These are phyloP conservation scores for Rauvolfia tetraphylla DNA, from an alignment of 257 asterid genomes.

Conservation along the genomic window DNA sequence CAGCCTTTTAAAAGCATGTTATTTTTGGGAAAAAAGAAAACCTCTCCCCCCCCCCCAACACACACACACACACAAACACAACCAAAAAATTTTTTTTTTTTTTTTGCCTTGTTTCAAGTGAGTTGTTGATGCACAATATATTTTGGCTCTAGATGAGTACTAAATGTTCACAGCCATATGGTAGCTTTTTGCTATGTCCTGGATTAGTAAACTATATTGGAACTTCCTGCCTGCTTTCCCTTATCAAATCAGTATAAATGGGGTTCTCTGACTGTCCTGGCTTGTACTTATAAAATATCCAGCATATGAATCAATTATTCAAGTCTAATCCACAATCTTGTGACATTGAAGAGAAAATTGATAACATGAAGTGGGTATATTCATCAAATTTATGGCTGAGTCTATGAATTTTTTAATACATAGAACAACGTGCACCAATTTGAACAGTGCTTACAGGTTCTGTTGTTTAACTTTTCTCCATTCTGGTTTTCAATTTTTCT, in stretches of 20 bases:
- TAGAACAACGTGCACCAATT: neutral
- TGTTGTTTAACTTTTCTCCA: neutral
- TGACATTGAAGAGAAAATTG: neutral
- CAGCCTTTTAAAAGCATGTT: neutral
- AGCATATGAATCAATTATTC: neutral
- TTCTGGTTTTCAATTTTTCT: neutral
- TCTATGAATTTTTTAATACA: neutral
- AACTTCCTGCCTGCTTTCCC: neutral
- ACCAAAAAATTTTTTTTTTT: too few relatives aligned
- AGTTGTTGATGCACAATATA: neutral
- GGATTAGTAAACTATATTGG: neutral
- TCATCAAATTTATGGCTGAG: neutral
- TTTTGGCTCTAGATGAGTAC: neutral
- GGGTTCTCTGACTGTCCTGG: neutral
- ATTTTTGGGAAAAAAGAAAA: neutral
- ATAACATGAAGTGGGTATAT: neutral
- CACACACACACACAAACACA: too few relatives aligned
- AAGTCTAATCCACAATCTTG: neutral
- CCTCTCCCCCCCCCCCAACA: too few relatives aligned
- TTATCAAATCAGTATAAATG: neutral
- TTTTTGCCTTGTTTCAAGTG: neutral
- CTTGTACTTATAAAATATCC: neutral
- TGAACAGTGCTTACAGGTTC: neutral
- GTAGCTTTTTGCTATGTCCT: neutral
- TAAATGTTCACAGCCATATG: neutral